Evolutionary conservation across 202 grass and related monocot species (phyloP).

Genomic region (Zizania palustris): DNA sequence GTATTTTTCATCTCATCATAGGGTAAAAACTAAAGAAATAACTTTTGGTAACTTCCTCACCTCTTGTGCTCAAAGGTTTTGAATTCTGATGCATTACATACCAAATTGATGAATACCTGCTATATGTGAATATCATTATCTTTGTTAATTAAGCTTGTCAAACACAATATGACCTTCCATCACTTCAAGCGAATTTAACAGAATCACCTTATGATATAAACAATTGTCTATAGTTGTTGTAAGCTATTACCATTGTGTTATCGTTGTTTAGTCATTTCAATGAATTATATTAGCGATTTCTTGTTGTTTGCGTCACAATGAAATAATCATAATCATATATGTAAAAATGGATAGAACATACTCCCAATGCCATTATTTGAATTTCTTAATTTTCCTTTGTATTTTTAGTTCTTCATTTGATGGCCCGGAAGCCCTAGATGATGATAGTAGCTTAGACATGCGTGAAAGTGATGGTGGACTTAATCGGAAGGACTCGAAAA

Average conservation of each 20-base stretch:
- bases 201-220: slow-evolving; percentile 17
- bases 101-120: slow-evolving; percentile 17
- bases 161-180: slow-evolving; percentile 11
- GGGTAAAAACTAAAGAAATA: slow-evolving; percentile 15
- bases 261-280: slow-evolving; percentile 33
- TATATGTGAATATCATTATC: slow-evolving; percentile 22
- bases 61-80: slow-evolving; percentile 16
- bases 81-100: slow-evolving; percentile 29
- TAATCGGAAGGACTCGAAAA: slow-evolving; percentile 65
- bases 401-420: slow-evolving; percentile 87
- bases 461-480: slow-evolving; percentile 52
- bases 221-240: background rate
- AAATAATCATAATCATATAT: background rate
- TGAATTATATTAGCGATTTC: slow-evolving; percentile 33
- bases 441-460: slow-evolving; percentile 65
- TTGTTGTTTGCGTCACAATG: slow-evolving; percentile 16
- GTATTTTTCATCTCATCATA: slow-evolving; percentile 20
- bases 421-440: slow-evolving; percentile 79
- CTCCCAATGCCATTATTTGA: slow-evolving; percentile 4
- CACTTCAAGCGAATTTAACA: slow-evolving; percentile 38
- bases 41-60: slow-evolving; percentile 19
- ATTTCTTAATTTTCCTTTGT: slow-evolving; percentile 36
- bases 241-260: slow-evolving; percentile 17
- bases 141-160: slow-evolving; percentile 5
- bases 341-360: slow-evolving; percentile 25